A percentile compares a stretch with the other conserved stretches of the same genome.
These are phyloP conservation scores for Arabidopsis thaliana DNA, from an alignment of 345 rosid species.

Conservation along the genomic window DNA sequence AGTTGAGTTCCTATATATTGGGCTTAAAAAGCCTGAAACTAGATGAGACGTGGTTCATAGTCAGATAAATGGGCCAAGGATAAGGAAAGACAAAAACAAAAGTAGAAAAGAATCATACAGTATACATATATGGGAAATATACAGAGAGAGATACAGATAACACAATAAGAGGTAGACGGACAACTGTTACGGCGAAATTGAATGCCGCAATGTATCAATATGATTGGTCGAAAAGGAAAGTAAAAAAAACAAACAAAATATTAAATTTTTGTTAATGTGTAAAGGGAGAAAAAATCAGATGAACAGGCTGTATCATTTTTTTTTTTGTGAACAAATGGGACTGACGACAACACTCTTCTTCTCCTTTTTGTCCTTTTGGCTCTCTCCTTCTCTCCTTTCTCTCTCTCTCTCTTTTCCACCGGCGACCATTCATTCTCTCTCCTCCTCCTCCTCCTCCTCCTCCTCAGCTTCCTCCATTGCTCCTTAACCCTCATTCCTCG, in stretches of 20 bases:
- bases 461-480: conserved; percentile 6
- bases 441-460: conserved; percentile 39
- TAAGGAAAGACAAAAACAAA: background rate
- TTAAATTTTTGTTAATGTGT: background rate
- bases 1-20: background rate
- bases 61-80: conserved; percentile 13
- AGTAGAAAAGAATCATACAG: background rate
- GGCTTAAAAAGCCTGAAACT: conserved; percentile 4
- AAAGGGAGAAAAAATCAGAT: conserved; percentile 40
- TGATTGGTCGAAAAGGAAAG: conserved; percentile 37
- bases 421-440: conserved; percentile 47
- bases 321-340: conserved; percentile 44
- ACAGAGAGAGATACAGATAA: conserved; percentile 12
- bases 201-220: conserved; percentile 39
- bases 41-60: background rate
- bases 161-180: conserved; percentile 22
- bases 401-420: conserved; percentile 36
- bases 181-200: conserved; percentile 46
- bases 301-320: conserved; percentile 47
- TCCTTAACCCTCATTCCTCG: conserved; percentile 31
- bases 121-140: background rate
- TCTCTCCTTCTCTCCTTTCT: conserved; percentile 33
- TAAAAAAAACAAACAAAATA: background rate
- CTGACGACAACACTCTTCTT: conserved; percentile 47
- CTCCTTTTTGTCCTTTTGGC: conserved; percentile 43